Evolutionary conservation across 2,329 filamentous ascomycete species (phyloP).

Genomic region (Cercospora janseana): DNA sequence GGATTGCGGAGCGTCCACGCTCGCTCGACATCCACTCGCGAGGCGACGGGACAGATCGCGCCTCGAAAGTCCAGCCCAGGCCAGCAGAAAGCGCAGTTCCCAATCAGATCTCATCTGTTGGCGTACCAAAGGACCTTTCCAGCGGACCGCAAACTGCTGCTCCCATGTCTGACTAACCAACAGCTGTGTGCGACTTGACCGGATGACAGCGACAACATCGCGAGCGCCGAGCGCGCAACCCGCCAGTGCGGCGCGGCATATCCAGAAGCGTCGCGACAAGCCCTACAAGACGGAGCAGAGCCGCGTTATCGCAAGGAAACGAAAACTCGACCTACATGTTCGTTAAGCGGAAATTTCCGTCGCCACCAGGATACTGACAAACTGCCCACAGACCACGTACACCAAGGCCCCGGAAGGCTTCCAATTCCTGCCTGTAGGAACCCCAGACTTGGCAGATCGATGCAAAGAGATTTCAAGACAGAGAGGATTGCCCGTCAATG

Average conservation of each 20-base stretch:
- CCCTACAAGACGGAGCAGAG: slow-evolving; percentile 60
- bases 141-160: slow-evolving; percentile 15
- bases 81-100: background rate
- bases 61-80: background rate
- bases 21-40: slow-evolving; percentile 2
- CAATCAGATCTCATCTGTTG: slow-evolving; percentile 6
- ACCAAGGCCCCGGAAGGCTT: slow-evolving; percentile 58
- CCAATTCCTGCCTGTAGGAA: slow-evolving; percentile 60
- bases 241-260: slow-evolving; percentile 29
- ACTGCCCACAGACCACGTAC: slow-evolving; percentile 51
- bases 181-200: slow-evolving; percentile 14
- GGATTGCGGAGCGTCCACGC: background rate
- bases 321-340: slow-evolving; percentile 55
- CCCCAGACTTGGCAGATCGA: slow-evolving; percentile 57
- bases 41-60: slow-evolving; percentile 1
- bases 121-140: too few relatives aligned
- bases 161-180: slow-evolving; percentile 22
- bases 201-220: slow-evolving; percentile 20
- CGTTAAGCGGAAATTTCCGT: slow-evolving; percentile 29
- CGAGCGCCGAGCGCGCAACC: slow-evolving; percentile 25
- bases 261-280: slow-evolving; percentile 41
- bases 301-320: slow-evolving; percentile 58
- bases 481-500: slow-evolving; percentile 53
- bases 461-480: slow-evolving; percentile 61
- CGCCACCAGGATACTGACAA: slow-evolving; percentile 30